Evolutionary conservation across 345 rosid species (phyloP).

Genomic region (Anastatica hierochuntica): DNA sequence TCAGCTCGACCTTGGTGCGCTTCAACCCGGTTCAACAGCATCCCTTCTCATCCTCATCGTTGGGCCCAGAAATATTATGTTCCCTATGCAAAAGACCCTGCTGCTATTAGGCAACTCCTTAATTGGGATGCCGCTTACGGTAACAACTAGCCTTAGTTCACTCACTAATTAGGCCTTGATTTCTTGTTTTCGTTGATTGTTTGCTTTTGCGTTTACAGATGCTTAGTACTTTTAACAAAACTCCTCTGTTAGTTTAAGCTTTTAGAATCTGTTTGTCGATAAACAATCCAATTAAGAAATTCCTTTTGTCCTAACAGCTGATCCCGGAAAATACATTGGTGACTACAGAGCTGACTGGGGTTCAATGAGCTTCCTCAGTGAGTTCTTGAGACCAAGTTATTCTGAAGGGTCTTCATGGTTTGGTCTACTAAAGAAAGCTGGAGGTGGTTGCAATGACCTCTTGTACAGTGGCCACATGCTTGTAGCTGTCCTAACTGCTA

Average conservation of each 20-base stretch:
- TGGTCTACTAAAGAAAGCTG: constrained; percentile 69
- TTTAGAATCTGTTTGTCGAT: no score
- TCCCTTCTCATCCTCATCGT: constrained; percentile 66
- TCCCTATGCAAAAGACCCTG: constrained; percentile 68
- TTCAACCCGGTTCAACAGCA: constrained; percentile 42
- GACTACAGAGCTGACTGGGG: constrained; percentile 85
- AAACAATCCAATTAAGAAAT: no score
- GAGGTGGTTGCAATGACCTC: constrained; percentile 98
- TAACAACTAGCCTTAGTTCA: neutral
- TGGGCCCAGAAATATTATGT: constrained; percentile 91
- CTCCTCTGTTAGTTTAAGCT: no score
- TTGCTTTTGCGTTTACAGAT: no score
- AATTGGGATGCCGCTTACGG: constrained; percentile 31
- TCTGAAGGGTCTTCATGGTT: constrained; percentile 69
- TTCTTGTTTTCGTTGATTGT: no score
- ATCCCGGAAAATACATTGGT: constrained; percentile 28
- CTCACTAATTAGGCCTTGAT: neutral
- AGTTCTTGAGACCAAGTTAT: constrained; percentile 71
- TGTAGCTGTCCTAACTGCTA: constrained; percentile 86
- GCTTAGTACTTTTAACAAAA: no score
- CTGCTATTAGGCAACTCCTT: constrained; percentile 54
- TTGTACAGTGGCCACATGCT: constrained; percentile 95
- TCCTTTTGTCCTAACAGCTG: constrained; percentile 34
- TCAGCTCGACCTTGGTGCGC: constrained; percentile 98
- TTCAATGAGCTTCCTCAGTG: constrained; percentile 62